Evolutionary conservation across 2,329 filamentous ascomycete genomes (phyloP).

Genomic region (Ilyonectria robusta): DNA sequence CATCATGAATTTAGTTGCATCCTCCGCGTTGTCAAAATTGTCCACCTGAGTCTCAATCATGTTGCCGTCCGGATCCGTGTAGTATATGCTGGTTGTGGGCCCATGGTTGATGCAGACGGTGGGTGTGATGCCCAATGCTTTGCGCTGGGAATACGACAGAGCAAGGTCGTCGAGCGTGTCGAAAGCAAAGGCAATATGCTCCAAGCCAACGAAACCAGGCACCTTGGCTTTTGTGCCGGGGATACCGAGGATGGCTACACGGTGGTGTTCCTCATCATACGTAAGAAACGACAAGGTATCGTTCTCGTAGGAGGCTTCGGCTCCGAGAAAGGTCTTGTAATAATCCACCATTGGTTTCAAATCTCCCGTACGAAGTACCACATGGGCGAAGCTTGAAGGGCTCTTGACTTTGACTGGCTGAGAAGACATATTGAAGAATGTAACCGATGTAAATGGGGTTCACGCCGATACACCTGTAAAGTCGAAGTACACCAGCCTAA

Average conservation of each 20-base stretch:
- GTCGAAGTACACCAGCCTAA: too few relatives aligned
- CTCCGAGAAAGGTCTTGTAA: constrained; percentile 1
- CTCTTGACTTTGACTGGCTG: not conserved
- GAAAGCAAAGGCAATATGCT: constrained; percentile 3
- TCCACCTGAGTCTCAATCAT: constrained; percentile 32
- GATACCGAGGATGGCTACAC: not conserved
- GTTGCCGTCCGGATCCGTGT: constrained; percentile 30
- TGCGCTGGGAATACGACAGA: constrained; percentile 1
- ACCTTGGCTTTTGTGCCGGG: constrained; percentile 1
- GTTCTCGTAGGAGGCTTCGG: not conserved
- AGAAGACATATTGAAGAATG: not conserved
- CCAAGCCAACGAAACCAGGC: not conserved
- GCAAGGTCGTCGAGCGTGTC: not conserved
- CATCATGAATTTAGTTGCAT: constrained; percentile 24
- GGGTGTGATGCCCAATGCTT: constrained; percentile 7
- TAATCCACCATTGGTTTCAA: constrained; percentile 1
- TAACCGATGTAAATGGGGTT: too few relatives aligned
- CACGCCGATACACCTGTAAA: too few relatives aligned
- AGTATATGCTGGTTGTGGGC: constrained; percentile 30
- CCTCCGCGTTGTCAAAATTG: constrained; percentile 25
- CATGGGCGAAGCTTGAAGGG: not conserved
- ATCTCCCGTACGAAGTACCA: constrained; percentile 4
- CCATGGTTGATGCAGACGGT: constrained; percentile 30
- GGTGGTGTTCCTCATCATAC: constrained; percentile 8
- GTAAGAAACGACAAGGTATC: not conserved